phyloP scores from a whole-genome alignment of 768 basidiomycete species.

The Boletus sp. region DNA sequence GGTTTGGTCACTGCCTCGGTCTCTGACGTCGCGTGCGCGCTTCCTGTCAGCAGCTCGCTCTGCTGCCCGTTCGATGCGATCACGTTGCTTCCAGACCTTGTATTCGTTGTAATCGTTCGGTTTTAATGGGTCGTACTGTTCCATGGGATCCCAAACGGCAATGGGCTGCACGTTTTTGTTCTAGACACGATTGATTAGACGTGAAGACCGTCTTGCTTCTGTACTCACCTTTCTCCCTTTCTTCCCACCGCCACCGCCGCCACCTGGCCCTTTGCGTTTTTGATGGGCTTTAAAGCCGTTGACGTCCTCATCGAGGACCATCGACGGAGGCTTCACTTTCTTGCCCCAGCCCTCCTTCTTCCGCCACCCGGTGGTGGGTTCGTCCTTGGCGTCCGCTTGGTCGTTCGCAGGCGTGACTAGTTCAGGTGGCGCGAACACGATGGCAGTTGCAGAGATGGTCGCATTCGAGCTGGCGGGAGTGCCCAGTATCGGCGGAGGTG shows the following conservation, averaged over 20 bases:
- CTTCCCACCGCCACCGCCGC: conserved; percentile 43
- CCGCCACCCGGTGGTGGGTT: conserved; percentile 36
- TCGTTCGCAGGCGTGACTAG: conserved; percentile 37
- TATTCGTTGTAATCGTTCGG: conserved; percentile 91
- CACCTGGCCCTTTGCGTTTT: conserved; percentile 43
- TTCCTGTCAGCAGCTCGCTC: conserved; percentile 64
- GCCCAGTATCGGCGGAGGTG: conserved; percentile 32
- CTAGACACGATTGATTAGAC: conserved; percentile 33
- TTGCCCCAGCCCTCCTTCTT: conserved; percentile 73
- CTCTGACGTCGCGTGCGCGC: conserved; percentile 49
- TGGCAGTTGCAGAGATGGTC: conserved; percentile 53
- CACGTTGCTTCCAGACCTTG: conserved; percentile 76
- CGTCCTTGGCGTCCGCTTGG: conserved; percentile 28
- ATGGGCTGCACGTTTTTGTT: conserved; percentile 58
- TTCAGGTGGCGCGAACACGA: conserved; percentile 69
- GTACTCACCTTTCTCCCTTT: conserved; percentile 60
- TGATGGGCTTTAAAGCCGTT: conserved; percentile 74
- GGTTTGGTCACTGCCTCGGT: conserved; percentile 53
- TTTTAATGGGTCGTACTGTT: conserved; percentile 76
- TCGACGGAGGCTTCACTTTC: conserved; percentile 87
- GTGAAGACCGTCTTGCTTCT: neutral
- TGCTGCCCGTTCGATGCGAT: conserved; percentile 66
- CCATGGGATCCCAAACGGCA: conserved; percentile 72
- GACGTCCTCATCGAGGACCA: conserved; percentile 86
- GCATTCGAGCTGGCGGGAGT: conserved; percentile 27